Base-by-base conservation (phyloP, 495 filamentous ascomycete species). In the Neurospora sp. region DNA sequence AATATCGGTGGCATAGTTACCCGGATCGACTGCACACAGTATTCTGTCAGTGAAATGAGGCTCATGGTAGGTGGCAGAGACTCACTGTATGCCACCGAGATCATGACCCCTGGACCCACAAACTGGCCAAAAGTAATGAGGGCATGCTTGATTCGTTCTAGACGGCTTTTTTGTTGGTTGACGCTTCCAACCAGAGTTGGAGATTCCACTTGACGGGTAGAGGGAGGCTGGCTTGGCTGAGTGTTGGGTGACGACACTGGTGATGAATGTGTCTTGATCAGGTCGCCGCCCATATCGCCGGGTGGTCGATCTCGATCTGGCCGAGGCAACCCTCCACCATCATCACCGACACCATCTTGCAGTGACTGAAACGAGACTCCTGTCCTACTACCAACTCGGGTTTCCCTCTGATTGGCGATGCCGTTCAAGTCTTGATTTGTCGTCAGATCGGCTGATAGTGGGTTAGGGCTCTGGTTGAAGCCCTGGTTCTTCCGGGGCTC, bases 1-100 rank as follows among this genome's bases (percentile, higher is more conserved):
- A 70, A 94, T 91, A 81, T 94, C 93, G 39, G 93, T 95, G 5
- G 93, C 88, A 81, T 95, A 95, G 81, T 96, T 96, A 70, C 92
- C 92, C 9, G 92, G 92, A 74, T 95, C 92, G 76, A 95, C 93
- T 83, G 91, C 0, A 31, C 23, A 16, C 23, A 3, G 54, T 69
- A 6, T 27, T 73, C 6, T n/a, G 59, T 71, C 20, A 69, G 27
- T 37, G 2, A 37, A 27, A 12, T 12, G 38, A 71, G 89, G 14
- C 75, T 73, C 20, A 79, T 77, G 42, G 35, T 23, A 69, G 59
- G 37, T 11, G 73, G 14, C 11, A 74, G 23, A 18, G 2, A 81
- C 82, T 72, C 75, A 85, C 85, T 86, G 76, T 86, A 86, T 23
- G 92, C 91, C 54, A 94, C 92, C 18, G 91, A 88, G 72, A 95